phyloP scores from a whole-genome alignment of 1,139 yeast species.

The Saccharomyces hybrid region DNA sequence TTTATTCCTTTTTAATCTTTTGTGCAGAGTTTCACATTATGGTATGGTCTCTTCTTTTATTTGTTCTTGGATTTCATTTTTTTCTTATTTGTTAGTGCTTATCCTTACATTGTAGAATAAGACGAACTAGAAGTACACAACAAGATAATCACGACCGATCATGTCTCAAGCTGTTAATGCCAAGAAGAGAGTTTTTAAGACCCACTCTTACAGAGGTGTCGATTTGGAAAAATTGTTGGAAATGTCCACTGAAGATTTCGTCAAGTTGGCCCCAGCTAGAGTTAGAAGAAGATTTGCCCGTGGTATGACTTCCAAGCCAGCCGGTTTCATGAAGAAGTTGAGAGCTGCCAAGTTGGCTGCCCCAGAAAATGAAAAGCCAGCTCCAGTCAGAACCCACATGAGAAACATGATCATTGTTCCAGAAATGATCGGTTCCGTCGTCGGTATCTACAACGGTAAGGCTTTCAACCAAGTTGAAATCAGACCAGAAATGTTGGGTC shows the following conservation, averaged over 20 bases:
- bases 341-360: constrained; percentile 95
- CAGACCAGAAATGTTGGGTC: constrained; percentile 99
- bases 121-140: not conserved
- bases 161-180: constrained; percentile 33
- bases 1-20: not conserved
- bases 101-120: not conserved
- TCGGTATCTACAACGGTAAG: constrained; percentile 99
- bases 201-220: constrained; percentile 98
- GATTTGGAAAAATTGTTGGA: constrained; percentile 92
- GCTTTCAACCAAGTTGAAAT: constrained; percentile 98
- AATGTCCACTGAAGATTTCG: constrained; percentile 94
- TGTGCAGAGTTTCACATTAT: not conserved
- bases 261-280: constrained; percentile 95
- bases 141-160: constrained; percentile 6
- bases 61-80: not conserved
- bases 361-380: constrained; percentile 94
- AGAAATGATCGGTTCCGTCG: constrained; percentile 99
- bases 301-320: constrained; percentile 94
- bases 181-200: constrained; percentile 90
- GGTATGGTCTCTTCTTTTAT: constrained; percentile 2
- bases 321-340: constrained; percentile 95
- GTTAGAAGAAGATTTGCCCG: constrained; percentile 99
- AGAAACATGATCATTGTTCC: constrained; percentile 99
- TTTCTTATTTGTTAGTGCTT: not conserved
- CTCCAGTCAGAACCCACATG: constrained; percentile 97